Evolutionary conservation across 2,329 filamentous ascomycete species (phyloP), one percentile per base, ranked within the genome.

Genomic region (Seiridium cupressi): DNA sequence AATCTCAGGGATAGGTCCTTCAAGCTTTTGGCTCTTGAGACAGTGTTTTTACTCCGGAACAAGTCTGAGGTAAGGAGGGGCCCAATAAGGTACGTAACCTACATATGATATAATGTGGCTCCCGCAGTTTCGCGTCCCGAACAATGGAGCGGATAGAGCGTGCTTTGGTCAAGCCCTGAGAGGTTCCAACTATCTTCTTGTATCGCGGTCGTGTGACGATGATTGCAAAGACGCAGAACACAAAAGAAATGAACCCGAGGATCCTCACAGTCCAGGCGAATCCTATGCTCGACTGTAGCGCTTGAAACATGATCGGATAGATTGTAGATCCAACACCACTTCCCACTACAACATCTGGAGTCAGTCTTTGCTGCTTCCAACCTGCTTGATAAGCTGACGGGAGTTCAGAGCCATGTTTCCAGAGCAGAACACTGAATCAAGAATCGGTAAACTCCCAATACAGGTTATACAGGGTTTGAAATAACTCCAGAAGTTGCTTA

Each of bases 271-370:
- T 57, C 54, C 54, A 57, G 7, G 44, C 18, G 10, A 57, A 57
- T 4, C 54, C 54, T 26, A 57, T 57, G 4, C 54, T 18, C 3
- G 40, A n/a, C 31, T 34, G 44, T 11, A 57, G 42, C 40, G 54
- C 54, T 5, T 57, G 54, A 32, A 57, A 57, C 54, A 57, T 46
- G 54, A 57, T 57, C n/a, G 54, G 54, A 32, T 57, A 57, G 9
- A 26, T 42, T 13, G 54, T 57, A 2, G 54, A 46, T 5, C 54
- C 54, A 9, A 57, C 7, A 9, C 54, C 54, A 8, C 40, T 46
- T 9, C 54, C 54, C 3, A 57, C 18, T 26, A 26, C 18, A 26
- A 26, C 18, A 26, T 26, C 18, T 26, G 18, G 18, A 26, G 18
- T 26, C 18, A 26, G 18, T 26, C 18, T 26, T 26, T 26, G 18